Base-by-base conservation (phyloP, 768 basidiomycete species). In the Tulasnella sp. region DNA sequence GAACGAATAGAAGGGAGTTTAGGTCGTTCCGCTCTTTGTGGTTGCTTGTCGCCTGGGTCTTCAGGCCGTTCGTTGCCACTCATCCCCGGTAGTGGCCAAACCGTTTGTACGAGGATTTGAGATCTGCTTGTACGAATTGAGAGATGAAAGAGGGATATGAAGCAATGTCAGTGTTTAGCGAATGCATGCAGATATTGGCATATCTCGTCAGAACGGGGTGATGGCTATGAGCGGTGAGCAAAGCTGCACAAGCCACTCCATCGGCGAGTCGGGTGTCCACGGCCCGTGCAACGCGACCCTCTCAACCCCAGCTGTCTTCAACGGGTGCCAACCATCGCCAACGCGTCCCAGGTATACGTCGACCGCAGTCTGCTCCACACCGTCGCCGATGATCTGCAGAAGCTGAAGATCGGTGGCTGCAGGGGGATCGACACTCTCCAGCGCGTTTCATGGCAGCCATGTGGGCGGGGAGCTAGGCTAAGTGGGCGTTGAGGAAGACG, bases 1-100 rank as follows among this genome's bases (percentile, higher is more conserved):
- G 71, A 72, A n/a, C 62, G 62, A 36, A 72, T 72, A 40, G 71
- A 72, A 32, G 71, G 71, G 26, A 72, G 40, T 32, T 40, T 44
- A 52, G 69, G 69, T 52, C 64, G 32, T 36, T 65, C 64, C 64
- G 64, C 39, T 40, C 64, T 65, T 22, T 36, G 35, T 65, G 26
- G 64, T 65, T 34, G 64, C 64, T 34, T 40, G 64, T 59, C 52
- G 52, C 39, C 64, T 65, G 39, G 39, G 39, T 65, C 64, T 36
- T 65, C 35, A 29, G 64, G 22, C 34, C 64, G 16, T 40, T 65
- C 64, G 34, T 65, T 65, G 64, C 64, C 64, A 65, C 39, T 36
- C 64, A 65, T 65, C 17, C 34, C 52, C 52, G 64, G 64, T 3
- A 65, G 64, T 65, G 64, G 64, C 64, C n/a, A 59, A 59, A 59